Evolutionary conservation across 179 eudicot species (phyloP), one percentile per base, ranked within the genome.

Genomic region (Beta lomatogona): DNA sequence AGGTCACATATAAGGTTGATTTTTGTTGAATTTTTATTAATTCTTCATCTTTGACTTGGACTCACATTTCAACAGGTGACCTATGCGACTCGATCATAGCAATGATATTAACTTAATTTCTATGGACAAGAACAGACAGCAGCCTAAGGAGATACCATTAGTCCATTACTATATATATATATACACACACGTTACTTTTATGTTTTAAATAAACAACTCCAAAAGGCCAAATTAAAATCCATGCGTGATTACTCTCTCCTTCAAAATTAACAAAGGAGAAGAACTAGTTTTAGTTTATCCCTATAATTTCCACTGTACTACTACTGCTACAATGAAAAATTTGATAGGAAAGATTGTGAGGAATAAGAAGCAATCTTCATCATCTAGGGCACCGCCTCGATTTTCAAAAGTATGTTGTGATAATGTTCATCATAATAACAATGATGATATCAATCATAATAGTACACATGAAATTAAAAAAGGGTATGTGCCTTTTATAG

Each of bases 401-500:
- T 79, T 74, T 31, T 67, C 82, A 41, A 79, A 48, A 69, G 12
- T 82, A 78, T 59, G 28, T 1, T 61, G 64, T 9, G 18, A 31
- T 31, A 11, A 36, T 53, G 13, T 45, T 71, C 3, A 18, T 46
- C 0, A 12, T 18, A 6, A 67, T 2, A 76, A 82, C 9, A 48
- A 48, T 48, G 9, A 4, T 22, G 41, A 36, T 36, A 36, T 36
- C 41, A 36, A 36, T 36, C 41, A 36, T 36, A 36, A 36, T 36
- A 36, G 41, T 36, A 36, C 41, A 36, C 71, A n/a, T 10, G 83
- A 77, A 59, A 46, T 36, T 18, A 41, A 31, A 69, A 54, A 63
- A 85, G 84, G 87, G 16, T 85, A 73, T 36, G 83, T 85, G 78
- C 85, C 85, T 1, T n/a, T 82, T 5, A 79, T 76, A 78, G 87